Evolutionary conservation across 345 rosid species (phyloP).

Genomic region (Brassica cretica): DNA sequence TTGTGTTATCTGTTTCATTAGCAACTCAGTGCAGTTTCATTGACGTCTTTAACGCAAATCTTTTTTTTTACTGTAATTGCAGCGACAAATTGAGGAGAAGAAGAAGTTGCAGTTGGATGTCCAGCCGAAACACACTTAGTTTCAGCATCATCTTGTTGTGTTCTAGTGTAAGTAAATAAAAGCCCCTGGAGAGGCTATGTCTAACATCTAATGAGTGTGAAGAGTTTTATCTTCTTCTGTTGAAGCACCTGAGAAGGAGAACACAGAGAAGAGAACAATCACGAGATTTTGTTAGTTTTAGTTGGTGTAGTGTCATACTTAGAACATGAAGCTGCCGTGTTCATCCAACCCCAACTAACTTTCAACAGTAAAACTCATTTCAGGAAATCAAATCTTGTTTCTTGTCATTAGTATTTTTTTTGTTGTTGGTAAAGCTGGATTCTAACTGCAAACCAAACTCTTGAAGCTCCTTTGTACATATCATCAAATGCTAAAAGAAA

Average conservation of each 20-base stretch:
- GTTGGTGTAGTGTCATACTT: constrained; percentile 7
- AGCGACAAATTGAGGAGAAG: constrained; percentile 60
- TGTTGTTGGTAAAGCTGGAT: background rate
- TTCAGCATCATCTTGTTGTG: constrained; percentile 11
- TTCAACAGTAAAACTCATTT: background rate
- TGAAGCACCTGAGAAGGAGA: constrained; percentile 12
- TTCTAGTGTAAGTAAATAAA: constrained; percentile 10
- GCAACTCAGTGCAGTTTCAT: background rate
- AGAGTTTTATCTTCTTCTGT: background rate
- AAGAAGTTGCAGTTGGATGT: constrained; percentile 38
- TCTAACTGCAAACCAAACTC: background rate
- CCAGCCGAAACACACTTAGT: constrained; percentile 37
- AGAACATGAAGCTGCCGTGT: background rate
- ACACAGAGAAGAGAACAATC: background rate
- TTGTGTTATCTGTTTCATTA: background rate
- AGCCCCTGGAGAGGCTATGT: background rate
- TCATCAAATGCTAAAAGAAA: background rate
- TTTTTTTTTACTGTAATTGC: constrained; percentile 3
- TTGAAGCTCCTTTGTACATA: background rate
- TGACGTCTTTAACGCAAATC: background rate
- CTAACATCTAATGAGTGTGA: background rate
- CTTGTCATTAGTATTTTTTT: background rate
- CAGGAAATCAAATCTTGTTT: background rate
- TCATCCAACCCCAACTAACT: constrained; percentile 6
- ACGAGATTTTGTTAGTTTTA: background rate